phyloP scores from a whole-genome alignment of 495 filamentous ascomycete genomes.

The Glonium stellatum region DNA sequence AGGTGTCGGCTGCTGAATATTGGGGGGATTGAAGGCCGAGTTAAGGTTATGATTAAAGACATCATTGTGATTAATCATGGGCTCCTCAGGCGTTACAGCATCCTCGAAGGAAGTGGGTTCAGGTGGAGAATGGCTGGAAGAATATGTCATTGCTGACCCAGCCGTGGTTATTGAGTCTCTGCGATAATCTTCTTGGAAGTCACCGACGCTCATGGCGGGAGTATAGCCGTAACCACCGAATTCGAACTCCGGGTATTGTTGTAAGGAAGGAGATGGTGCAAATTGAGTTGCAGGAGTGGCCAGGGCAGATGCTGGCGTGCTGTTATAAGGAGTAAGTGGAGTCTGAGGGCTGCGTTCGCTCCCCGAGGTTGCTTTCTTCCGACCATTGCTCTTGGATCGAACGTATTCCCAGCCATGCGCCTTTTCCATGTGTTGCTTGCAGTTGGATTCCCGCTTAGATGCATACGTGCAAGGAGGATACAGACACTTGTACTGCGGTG shows the following conservation, averaged over 20 bases:
- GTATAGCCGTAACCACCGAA: conserved; percentile 18
- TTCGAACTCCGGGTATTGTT: conserved; percentile 13
- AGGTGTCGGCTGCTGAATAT: conserved; percentile 30
- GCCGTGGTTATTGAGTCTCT: conserved; percentile 23
- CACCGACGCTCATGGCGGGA: conserved; percentile 18
- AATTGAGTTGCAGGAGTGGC: conserved; percentile 25
- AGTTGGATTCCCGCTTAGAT: conserved; percentile 94
- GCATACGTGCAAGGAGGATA: conserved; percentile 83
- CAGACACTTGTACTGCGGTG: conserved; percentile 71
- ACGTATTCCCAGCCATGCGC: conserved; percentile 84
- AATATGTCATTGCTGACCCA: conserved; percentile 23
- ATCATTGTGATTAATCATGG: conserved; percentile 25
- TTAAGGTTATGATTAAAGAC: conserved; percentile 19
- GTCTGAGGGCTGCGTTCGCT: conserved; percentile 26
- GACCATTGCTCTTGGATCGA: conserved; percentile 81
- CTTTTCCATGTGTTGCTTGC: conserved; percentile 99
- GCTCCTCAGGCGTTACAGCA: conserved; percentile 31
- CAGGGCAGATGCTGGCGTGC: conserved; percentile 20
- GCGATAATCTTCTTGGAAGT: conserved; percentile 22
- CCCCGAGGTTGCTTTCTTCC: conserved; percentile 28
- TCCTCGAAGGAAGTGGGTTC: conserved; percentile 28
- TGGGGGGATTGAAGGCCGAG: background rate
- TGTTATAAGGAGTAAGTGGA: conserved; percentile 28
- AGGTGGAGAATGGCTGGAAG: conserved; percentile 24
- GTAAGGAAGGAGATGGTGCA: conserved; percentile 11